Evolutionary conservation across 768 basidiomycete genomes (phyloP).

Genomic region (Phylloporus rhodoxanthus): DNA sequence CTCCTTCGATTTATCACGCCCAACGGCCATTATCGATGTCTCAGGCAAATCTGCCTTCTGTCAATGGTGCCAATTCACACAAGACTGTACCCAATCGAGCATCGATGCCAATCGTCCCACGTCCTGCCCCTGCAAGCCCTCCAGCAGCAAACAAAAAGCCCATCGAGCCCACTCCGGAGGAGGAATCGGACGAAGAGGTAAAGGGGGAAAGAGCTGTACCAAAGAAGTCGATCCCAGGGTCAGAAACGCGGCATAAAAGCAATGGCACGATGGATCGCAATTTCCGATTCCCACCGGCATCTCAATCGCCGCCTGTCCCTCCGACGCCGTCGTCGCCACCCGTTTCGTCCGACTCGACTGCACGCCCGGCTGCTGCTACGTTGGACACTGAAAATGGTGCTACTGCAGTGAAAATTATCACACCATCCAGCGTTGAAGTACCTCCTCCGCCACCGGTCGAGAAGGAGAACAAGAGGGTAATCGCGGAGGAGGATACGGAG

Average conservation of each 20-base stretch:
- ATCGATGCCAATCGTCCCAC: slow-evolving; percentile 60
- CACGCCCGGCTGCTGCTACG: background rate
- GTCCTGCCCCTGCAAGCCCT: slow-evolving; percentile 37
- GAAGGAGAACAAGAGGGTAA: slow-evolving; percentile 50
- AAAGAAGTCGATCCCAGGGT: slow-evolving; percentile 5
- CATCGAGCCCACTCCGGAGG: slow-evolving; percentile 52
- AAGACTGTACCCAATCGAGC: slow-evolving; percentile 47
- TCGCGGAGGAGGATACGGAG: slow-evolving; percentile 51
- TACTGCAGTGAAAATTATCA: slow-evolving; percentile 34
- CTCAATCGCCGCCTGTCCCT: slow-evolving; percentile 12
- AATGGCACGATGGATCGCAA: slow-evolving; percentile 74
- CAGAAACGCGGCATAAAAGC: slow-evolving; percentile 36
- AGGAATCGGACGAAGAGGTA: slow-evolving; percentile 32
- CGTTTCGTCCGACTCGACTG: slow-evolving; percentile 19
- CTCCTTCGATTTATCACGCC: slow-evolving; percentile 34
- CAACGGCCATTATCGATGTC: slow-evolving; percentile 74
- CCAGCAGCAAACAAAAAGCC: slow-evolving; percentile 32
- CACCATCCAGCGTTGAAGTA: slow-evolving; percentile 65
- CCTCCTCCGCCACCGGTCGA: slow-evolving; percentile 76
- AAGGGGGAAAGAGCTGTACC: slow-evolving; percentile 29
- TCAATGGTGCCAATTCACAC: slow-evolving; percentile 27
- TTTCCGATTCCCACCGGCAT: slow-evolving; percentile 58
- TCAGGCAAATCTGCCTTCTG: slow-evolving; percentile 48
- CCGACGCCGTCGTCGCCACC: too few species aligned
- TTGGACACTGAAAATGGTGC: slow-evolving; percentile 5